Base-by-base conservation (phyloP, 331 rosid genomes). In the Rhamnella rubrinervis region DNA sequence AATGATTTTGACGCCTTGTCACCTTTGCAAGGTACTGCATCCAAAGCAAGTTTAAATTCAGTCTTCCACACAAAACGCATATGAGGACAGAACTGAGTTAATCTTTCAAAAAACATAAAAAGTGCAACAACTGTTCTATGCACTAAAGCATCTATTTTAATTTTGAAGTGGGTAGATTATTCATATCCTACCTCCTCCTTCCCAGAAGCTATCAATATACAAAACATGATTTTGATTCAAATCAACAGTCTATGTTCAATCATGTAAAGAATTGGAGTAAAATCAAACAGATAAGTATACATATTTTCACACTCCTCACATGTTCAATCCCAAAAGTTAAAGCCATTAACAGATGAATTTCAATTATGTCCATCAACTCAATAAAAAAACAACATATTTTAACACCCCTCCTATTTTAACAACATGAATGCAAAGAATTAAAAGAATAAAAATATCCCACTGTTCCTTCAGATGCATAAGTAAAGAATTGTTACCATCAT, bases 21-120 rank as follows among this genome's bases (percentile, higher is more conserved):
- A 72, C 88, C 92, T 83, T 80, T 81, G 81, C 76, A 64, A 39
- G 88, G 78, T 66, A 84, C 68, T 72, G 75, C 79, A 80, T 80
- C 88, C 82, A 78, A 59, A 84, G 73, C 71, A 35, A 20, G 71
- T 58, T 40, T 63, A 77, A 66, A 56, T 71, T 83, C 72, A 88
- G 88, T 78, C 69, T 51, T 73, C 31, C 58, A 64, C 10, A 18
- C 66, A 66, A 75, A 74, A 68, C 64, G 6, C 49, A 59, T 37
- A 20, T 31, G 6, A 70, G 37, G 41, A 74, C 28, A 62, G 35
- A 41, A 21, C 38, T 15, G 19, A 20, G 19, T 18, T 4, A 53
- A 52, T 16, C 57, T 18, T 21, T 17, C 11, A 4, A 53, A 18
- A 53, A 21, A 53, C 18, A 15, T 8, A 53, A n/a, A 17, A 53